Conservation (phyloP, 257 asterid species). For the Anisodus acutangulus region DNA sequence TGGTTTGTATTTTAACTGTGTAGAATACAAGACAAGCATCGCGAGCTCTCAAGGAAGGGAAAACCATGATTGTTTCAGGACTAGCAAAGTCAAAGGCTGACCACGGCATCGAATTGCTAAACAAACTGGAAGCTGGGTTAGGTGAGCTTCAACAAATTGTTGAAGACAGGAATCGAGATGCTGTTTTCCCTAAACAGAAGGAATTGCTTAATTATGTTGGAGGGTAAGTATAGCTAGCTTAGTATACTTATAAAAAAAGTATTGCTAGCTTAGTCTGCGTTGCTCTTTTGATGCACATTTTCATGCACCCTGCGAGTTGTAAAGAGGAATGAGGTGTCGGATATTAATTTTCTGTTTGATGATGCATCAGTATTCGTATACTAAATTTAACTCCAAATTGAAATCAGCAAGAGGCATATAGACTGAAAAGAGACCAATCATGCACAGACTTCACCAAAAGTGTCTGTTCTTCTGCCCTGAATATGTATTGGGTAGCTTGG, state of each 20-base stretch:
- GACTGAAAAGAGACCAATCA: constrained; percentile 16
- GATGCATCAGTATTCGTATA: constrained; percentile 3
- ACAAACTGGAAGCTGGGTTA: constrained; percentile 84
- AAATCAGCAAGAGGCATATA: background rate
- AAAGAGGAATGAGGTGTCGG: background rate
- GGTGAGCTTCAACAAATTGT: constrained; percentile 74
- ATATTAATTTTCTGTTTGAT: background rate
- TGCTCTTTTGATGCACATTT: background rate
- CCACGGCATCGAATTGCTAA: constrained; percentile 74
- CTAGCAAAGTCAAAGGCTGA: constrained; percentile 83
- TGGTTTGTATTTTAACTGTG: constrained; percentile 36
- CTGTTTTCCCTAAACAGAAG: constrained; percentile 87
- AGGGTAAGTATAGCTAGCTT: constrained; percentile 61
- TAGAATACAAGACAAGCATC: constrained; percentile 91
- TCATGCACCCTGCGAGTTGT: constrained; percentile 2
- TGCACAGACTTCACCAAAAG: background rate
- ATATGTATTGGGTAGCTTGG: background rate
- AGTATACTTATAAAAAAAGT: background rate
- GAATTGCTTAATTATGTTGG: constrained; percentile 95
- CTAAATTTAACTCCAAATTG: background rate
- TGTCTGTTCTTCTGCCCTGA: background rate
- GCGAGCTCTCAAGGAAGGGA: constrained; percentile 77
- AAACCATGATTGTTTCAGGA: constrained; percentile 74
- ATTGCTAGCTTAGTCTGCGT: background rate
- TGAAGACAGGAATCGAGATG: constrained; percentile 80